A percentile compares a stretch with the other conserved stretches of the same genome.
These are phyloP conservation scores for Colletotrichum sp. DNA, from an alignment of 2,329 filamentous ascomycete species.

Conservation along the genomic window DNA sequence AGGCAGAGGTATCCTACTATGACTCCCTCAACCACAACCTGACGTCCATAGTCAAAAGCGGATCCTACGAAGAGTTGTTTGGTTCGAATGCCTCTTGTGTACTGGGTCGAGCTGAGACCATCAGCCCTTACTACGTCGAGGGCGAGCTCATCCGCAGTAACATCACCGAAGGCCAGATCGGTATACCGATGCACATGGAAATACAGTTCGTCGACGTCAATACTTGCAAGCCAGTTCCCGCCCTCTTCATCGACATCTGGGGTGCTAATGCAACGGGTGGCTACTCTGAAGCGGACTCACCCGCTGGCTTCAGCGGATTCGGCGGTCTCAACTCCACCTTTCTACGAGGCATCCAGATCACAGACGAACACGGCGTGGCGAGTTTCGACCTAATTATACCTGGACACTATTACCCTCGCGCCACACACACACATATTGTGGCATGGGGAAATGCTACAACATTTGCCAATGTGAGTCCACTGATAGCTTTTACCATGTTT, in stretches of 20 bases:
- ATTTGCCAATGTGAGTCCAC: conserved; percentile 33
- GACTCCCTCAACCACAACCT: not conserved
- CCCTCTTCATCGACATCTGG: conserved; percentile 26
- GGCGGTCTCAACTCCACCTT: conserved; percentile 31
- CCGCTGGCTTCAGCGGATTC: not conserved
- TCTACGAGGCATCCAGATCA: conserved; percentile 42
- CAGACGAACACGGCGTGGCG: conserved; percentile 46
- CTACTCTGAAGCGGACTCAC: conserved; percentile 37
- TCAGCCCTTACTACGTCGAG: conserved; percentile 35
- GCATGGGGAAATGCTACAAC: conserved; percentile 41
- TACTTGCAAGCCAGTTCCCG: conserved; percentile 23
- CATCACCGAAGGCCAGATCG: conserved; percentile 45
- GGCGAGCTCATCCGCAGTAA: conserved; percentile 50
- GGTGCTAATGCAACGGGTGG: conserved; percentile 41
- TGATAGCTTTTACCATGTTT: conserved; percentile 30
- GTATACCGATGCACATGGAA: conserved; percentile 43
- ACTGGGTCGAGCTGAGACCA: not conserved
- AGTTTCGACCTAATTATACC: conserved; percentile 49
- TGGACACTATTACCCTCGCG: conserved; percentile 48
- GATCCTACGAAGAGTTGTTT: conserved; percentile 30
- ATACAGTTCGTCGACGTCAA: conserved; percentile 26
- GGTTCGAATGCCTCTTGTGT: conserved; percentile 1
- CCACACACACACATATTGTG: conserved; percentile 52
- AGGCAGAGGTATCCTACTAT: not conserved
- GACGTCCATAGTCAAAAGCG: not conserved